These are phyloP conservation scores for Neocatenulostroma microsporum DNA, from an alignment of 2,329 filamentous ascomycete genomes.

Conservation along the genomic window DNA sequence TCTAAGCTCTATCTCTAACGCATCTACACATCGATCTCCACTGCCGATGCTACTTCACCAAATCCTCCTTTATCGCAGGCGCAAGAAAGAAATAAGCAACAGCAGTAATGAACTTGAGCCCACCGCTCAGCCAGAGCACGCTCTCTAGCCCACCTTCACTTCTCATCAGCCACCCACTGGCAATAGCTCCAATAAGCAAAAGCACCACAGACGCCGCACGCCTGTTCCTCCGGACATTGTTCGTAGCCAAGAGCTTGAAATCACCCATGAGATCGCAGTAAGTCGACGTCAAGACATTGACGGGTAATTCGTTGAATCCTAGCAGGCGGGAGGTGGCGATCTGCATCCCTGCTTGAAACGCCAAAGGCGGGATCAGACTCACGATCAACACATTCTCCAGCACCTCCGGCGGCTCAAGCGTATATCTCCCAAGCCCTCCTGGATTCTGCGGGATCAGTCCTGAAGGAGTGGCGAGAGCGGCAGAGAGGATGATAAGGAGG, in stretches of 20 bases:
- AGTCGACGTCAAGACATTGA: conserved; percentile 49
- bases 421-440: conserved; percentile 19
- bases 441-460: conserved; percentile 40
- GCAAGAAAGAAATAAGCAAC: conserved; percentile 22
- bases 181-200: conserved; percentile 42
- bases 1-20: no score
- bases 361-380: conserved; percentile 39
- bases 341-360: conserved; percentile 49
- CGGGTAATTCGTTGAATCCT: conserved; percentile 48
- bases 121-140: conserved; percentile 41
- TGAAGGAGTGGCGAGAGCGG: conserved; percentile 42
- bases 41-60: conserved; percentile 5
- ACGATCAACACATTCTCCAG: conserved; percentile 38
- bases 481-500: conserved; percentile 45
- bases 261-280: conserved; percentile 50
- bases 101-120: conserved; percentile 38
- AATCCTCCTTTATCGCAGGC: conserved; percentile 22
- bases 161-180: conserved; percentile 44
- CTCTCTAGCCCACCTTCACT: conserved; percentile 35
- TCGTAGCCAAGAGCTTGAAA: conserved; percentile 39
- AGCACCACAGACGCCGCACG: conserved; percentile 40
- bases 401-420: conserved; percentile 20
- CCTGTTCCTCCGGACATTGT: conserved; percentile 47
- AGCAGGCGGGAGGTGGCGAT: conserved; percentile 45
- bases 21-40: no score